Percentiles rank a stretch among this genome's conserved stretches.
Evolutionary conservation across 495 filamentous ascomycete species (phyloP).

Genomic region (Achaetomiella virescens): DNA sequence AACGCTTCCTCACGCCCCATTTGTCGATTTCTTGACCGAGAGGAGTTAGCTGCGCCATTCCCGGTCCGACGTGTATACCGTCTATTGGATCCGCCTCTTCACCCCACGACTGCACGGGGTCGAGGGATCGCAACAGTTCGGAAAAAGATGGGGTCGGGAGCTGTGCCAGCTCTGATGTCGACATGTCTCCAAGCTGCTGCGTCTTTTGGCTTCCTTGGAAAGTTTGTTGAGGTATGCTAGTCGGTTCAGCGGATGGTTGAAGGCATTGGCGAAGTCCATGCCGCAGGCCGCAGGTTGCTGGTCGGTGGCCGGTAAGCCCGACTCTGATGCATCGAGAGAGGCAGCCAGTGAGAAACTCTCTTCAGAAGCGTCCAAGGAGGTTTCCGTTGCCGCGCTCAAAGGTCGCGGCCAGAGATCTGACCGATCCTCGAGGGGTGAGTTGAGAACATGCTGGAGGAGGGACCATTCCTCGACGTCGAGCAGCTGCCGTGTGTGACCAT

Average conservation of each 20-base stretch:
- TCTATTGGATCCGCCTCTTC: constrained; percentile 23
- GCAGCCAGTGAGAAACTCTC: too few relatives aligned
- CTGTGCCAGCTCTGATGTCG: neutral
- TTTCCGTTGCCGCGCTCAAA: neutral
- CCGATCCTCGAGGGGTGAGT: neutral
- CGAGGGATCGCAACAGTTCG: constrained; percentile 32
- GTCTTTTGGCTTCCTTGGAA: neutral
- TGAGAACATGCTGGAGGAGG: neutral
- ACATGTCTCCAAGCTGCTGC: neutral
- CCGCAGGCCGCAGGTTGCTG: neutral
- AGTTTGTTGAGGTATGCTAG: neutral
- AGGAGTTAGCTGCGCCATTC: constrained; percentile 22
- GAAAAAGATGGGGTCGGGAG: constrained; percentile 33
- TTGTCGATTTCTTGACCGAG: constrained; percentile 25
- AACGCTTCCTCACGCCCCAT: constrained; percentile 29
- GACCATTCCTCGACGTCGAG: neutral
- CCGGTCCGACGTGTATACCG: constrained; percentile 17
- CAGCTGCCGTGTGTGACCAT: neutral
- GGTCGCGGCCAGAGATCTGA: neutral
- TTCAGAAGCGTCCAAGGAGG: neutral
- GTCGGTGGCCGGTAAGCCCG: neutral
- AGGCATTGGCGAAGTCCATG: neutral
- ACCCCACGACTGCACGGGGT: constrained; percentile 24
- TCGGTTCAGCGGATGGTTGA: neutral
- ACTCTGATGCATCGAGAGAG: neutral